Evolutionary conservation across 1,284 basidiomycete species (phyloP).

Genomic region (Pterula multifida): DNA sequence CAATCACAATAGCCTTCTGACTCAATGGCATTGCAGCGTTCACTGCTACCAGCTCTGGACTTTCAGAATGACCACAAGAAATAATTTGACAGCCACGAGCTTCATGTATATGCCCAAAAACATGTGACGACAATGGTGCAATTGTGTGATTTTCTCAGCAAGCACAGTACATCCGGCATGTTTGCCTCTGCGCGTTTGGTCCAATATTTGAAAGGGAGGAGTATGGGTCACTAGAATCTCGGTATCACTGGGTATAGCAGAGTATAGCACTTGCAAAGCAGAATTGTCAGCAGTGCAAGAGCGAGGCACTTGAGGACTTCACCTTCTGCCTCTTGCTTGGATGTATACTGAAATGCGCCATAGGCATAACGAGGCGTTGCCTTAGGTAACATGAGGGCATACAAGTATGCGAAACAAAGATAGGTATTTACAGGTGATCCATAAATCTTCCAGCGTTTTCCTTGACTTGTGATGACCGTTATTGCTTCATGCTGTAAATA

Average conservation of each 20-base stretch:
- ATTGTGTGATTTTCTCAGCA: constrained; percentile 22
- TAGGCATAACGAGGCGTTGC: not conserved
- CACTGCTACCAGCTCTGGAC: not conserved
- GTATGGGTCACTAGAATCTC: constrained; percentile 50
- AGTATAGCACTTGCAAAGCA: not conserved
- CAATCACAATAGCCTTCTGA: not conserved
- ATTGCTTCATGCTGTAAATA: not conserved
- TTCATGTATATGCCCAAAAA: constrained; percentile 62
- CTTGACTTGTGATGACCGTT: not conserved
- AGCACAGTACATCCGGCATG: constrained; percentile 38
- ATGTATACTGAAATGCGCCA: not conserved
- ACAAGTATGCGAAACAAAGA: not conserved
- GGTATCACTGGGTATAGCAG: constrained; percentile 10
- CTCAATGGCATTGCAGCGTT: not conserved
- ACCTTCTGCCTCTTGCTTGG: not conserved
- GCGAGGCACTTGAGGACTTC: not conserved
- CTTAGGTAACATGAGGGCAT: not conserved
- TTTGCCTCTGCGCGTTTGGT: constrained; percentile 21
- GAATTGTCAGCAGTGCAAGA: not conserved
- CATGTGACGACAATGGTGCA: constrained; percentile 34
- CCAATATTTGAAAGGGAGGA: constrained; percentile 38
- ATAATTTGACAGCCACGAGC: constrained; percentile 34
- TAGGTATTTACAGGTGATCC: not conserved
- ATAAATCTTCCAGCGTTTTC: not conserved
- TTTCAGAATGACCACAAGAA: not conserved